A percentile compares a stretch with the other conserved stretches of the same genome.
Conservation (phyloP, 2,329 filamentous ascomycete species). For the Sporothrix variecibatus region DNA sequence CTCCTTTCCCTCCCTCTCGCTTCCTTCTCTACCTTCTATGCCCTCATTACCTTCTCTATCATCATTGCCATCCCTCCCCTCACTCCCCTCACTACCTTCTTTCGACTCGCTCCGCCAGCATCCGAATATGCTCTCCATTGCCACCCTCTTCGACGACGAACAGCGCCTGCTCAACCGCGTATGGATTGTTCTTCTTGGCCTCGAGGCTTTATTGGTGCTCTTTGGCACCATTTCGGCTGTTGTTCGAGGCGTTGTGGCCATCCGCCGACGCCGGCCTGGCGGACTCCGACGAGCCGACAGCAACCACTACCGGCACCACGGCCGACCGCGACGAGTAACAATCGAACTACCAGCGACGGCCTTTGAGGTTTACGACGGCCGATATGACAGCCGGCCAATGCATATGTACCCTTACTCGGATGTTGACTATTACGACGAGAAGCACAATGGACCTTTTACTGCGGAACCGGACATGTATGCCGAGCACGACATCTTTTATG, state of each 20-base stretch:
- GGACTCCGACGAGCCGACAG: constrained; percentile 3
- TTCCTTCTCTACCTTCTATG: not conserved
- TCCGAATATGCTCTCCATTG: constrained; percentile 30
- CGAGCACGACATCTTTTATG: constrained; percentile 9
- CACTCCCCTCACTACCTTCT: not conserved
- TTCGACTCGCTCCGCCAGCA: constrained; percentile 16
- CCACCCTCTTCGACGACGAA: constrained; percentile 34
- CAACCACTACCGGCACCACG: not conserved
- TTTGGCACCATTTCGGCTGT: constrained; percentile 26
- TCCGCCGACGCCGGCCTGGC: constrained; percentile 20
- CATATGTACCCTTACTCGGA: not conserved
- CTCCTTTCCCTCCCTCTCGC: not conserved
- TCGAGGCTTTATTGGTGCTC: constrained; percentile 37
- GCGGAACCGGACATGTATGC: not conserved
- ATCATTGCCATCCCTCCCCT: not conserved
- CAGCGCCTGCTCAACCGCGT: constrained; percentile 37
- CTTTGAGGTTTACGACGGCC: not conserved
- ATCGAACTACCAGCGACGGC: constrained; percentile 24
- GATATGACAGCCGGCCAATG: not conserved
- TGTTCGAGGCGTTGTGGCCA: constrained; percentile 22
- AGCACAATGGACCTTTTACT: not conserved
- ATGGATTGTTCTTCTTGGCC: constrained; percentile 37
- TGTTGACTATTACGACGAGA: not conserved
- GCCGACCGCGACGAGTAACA: constrained; percentile 19
- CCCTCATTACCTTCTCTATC: not conserved